phyloP scores from a whole-genome alignment of 169 alveolate species.

The Plasmodium cynomolgi region DNA sequence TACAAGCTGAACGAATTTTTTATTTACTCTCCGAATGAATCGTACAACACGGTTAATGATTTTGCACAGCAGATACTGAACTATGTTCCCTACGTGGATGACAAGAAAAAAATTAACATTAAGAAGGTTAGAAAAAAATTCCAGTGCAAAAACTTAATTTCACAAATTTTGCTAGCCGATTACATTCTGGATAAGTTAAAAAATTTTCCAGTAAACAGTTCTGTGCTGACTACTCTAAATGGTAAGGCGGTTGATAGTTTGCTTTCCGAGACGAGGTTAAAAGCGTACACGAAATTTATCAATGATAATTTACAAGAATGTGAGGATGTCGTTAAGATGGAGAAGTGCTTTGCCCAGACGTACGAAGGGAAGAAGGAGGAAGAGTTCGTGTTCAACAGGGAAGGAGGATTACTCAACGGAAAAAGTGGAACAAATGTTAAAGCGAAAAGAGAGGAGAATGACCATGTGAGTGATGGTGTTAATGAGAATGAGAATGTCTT shows the following conservation, averaged over 20 bases:
- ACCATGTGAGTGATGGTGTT: neutral
- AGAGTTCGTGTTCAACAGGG: neutral
- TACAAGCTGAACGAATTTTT: constrained; percentile 30
- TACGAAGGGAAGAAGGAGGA: constrained; percentile 11
- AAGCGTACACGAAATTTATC: constrained; percentile 37
- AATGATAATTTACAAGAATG: constrained; percentile 40
- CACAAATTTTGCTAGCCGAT: constrained; percentile 69
- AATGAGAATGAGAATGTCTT: neutral
- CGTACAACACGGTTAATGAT: constrained; percentile 54
- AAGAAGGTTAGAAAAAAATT: constrained; percentile 28
- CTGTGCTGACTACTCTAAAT: neutral
- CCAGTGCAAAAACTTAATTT: constrained; percentile 35
- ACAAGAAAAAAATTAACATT: constrained; percentile 42
- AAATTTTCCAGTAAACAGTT: constrained; percentile 38
- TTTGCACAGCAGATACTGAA: constrained; percentile 54
- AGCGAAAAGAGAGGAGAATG: constrained; percentile 1
- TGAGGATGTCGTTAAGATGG: constrained; percentile 14
- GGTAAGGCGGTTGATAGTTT: constrained; percentile 6
- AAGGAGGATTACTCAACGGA: neutral
- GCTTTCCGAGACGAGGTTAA: constrained; percentile 40
- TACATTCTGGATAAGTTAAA: constrained; percentile 52
- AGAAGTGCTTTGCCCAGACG: neutral
- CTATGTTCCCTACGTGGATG: constrained; percentile 75
- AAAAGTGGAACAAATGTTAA: constrained; percentile 6
- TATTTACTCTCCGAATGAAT: constrained; percentile 46